Evolutionary conservation across 768 basidiomycete genomes (phyloP).

Genomic region (Floccularia luteovirens): DNA sequence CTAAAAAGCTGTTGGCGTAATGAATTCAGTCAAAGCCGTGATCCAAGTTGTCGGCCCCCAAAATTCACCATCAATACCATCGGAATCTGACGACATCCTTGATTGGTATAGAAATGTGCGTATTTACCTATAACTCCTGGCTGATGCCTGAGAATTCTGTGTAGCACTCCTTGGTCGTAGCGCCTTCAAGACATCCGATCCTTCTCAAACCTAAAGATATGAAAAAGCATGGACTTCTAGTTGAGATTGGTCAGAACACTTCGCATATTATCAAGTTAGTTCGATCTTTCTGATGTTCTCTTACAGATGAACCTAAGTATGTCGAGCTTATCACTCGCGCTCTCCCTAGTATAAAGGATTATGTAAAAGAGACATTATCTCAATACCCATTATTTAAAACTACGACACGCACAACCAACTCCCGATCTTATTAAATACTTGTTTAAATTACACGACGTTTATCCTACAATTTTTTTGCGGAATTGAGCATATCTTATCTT

Average conservation of each 20-base stretch:
- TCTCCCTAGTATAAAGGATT: slow-evolving; percentile 54
- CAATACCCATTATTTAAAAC: slow-evolving; percentile 4
- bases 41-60: slow-evolving; percentile 74
- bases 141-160: slow-evolving; percentile 7
- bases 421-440: slow-evolving; percentile 1
- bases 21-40: slow-evolving; percentile 59
- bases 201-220: slow-evolving; percentile 34
- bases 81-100: slow-evolving; percentile 46
- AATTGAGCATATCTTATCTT: too few relatives aligned
- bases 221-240: slow-evolving; percentile 58
- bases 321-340: slow-evolving; percentile 66
- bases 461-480: too few relatives aligned
- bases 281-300: neutral
- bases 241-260: slow-evolving; percentile 45
- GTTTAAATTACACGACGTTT: too few relatives aligned
- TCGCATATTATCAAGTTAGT: neutral
- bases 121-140: neutral
- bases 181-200: slow-evolving; percentile 57
- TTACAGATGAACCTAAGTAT: slow-evolving; percentile 61
- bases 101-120: slow-evolving; percentile 70
- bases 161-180: slow-evolving; percentile 66
- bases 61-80: slow-evolving; percentile 45
- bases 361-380: slow-evolving; percentile 33
- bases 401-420: slow-evolving; percentile 2
- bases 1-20: slow-evolving; percentile 36